Conservation (phyloP, 148 eudicot species). For the Simmondsia chinensis region DNA sequence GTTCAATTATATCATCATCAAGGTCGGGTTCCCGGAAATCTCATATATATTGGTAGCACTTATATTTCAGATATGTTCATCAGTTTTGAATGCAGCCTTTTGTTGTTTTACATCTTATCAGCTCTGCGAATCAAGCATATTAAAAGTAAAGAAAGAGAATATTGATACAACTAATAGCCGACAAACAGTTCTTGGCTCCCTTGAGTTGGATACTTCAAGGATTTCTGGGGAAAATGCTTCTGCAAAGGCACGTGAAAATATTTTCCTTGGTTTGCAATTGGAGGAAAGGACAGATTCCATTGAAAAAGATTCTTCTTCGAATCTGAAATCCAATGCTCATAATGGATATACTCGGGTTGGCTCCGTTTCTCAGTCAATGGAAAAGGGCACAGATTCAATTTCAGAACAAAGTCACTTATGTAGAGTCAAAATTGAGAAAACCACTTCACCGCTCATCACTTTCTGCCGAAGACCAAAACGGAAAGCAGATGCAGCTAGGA, state of each 20-base stretch:
- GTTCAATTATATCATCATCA: too few relatives aligned
- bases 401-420: not conserved
- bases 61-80: slow-evolving; percentile 11
- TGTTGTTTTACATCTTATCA: slow-evolving; percentile 18
- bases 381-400: slow-evolving; percentile 7
- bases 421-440: slow-evolving; percentile 5
- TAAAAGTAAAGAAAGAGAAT: slow-evolving; percentile 3
- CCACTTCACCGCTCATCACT: slow-evolving; percentile 25
- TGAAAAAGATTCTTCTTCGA: slow-evolving; percentile 11
- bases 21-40: too few relatives aligned
- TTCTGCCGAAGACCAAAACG: slow-evolving; percentile 40
- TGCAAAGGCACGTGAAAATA: slow-evolving; percentile 8
- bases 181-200: slow-evolving; percentile 6
- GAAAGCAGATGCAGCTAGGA: slow-evolving; percentile 15
- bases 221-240: slow-evolving; percentile 6
- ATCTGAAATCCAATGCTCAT: slow-evolving; percentile 12
- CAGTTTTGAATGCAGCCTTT: slow-evolving; percentile 9
- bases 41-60: too few relatives aligned
- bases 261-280: not conserved
- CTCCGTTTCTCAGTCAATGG: slow-evolving; percentile 15
- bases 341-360: slow-evolving; percentile 8
- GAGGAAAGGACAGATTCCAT: slow-evolving; percentile 6
- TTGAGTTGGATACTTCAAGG: slow-evolving; percentile 1
- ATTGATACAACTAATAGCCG: slow-evolving; percentile 2
- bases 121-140: slow-evolving; percentile 6